Evolutionary conservation across 345 rosid genomes (phyloP).

Genomic region (Pseudoturritis turrita): DNA sequence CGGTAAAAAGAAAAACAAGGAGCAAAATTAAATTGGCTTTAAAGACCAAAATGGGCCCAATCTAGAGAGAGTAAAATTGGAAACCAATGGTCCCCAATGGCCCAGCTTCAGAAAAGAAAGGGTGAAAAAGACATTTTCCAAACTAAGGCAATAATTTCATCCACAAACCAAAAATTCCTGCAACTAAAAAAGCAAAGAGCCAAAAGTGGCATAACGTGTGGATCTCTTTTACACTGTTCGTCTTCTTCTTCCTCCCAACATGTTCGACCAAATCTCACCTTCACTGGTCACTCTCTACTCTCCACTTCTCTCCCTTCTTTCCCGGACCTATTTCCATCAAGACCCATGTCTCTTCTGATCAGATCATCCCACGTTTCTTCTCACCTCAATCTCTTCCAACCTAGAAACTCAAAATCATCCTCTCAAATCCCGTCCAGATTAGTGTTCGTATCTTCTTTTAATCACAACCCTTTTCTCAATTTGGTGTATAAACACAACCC

Average conservation of each 20-base stretch:
- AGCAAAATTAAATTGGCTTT: no score
- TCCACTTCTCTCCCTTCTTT: slow-evolving; percentile 31
- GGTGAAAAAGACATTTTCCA: slow-evolving; percentile 13
- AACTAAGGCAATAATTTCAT: neutral
- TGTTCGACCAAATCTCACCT: slow-evolving; percentile 27
- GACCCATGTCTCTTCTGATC: slow-evolving; percentile 50
- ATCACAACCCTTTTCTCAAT: slow-evolving; percentile 31
- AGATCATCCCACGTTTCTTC: slow-evolving; percentile 31
- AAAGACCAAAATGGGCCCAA: no score
- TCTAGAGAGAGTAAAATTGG: no score
- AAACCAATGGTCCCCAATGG: neutral
- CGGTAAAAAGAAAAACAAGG: no score
- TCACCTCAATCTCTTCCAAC: slow-evolving; percentile 14
- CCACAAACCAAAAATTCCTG: slow-evolving; percentile 13
- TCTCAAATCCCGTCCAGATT: slow-evolving; percentile 12
- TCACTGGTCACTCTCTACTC: slow-evolving; percentile 19
- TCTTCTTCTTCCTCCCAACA: slow-evolving; percentile 4
- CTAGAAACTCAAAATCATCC: slow-evolving; percentile 10
- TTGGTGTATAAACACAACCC: slow-evolving; percentile 28
- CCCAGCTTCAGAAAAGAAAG: neutral
- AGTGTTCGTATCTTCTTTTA: slow-evolving; percentile 26
- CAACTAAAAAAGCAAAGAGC: slow-evolving; percentile 7
- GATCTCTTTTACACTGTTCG: slow-evolving; percentile 34
- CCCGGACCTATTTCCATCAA: neutral
- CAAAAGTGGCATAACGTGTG: slow-evolving; percentile 43